phyloP scores from a whole-genome alignment of 352 stramenopile genomes.

The Phytophthora constricta region DNA sequence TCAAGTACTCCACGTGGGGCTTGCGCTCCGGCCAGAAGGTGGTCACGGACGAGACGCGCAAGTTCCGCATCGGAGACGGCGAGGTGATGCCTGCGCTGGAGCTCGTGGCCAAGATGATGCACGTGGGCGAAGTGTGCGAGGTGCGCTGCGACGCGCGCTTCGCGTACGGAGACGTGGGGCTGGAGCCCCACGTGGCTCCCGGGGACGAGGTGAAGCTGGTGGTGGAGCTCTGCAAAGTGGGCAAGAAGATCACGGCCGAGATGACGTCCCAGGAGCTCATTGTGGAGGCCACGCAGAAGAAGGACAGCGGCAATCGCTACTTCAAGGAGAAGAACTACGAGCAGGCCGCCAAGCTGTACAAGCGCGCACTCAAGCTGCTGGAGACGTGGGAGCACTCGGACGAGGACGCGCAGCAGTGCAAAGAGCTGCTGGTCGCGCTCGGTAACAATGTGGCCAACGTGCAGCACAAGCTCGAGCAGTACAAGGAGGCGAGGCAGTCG shows the following conservation, averaged over 20 bases:
- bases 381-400: constrained; percentile 76
- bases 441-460: constrained; percentile 89
- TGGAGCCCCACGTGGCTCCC: constrained; percentile 54
- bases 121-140: constrained; percentile 72
- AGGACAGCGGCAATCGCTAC: constrained; percentile 84
- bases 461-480: constrained; percentile 77
- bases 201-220: constrained; percentile 61
- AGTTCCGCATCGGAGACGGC: constrained; percentile 84
- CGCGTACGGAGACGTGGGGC: constrained; percentile 73
- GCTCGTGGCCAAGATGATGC: constrained; percentile 81
- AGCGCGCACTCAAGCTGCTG: constrained; percentile 81
- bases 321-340: constrained; percentile 87
- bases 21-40: constrained; percentile 54
- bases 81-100: constrained; percentile 83
- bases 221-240: constrained; percentile 66
- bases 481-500: constrained; percentile 77
- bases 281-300: constrained; percentile 81
- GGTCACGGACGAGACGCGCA: constrained; percentile 53
- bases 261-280: constrained; percentile 81
- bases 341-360: constrained; percentile 85
- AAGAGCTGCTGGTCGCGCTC: constrained; percentile 75
- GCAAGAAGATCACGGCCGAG: constrained; percentile 71
- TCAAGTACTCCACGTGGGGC: constrained; percentile 69
- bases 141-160: constrained; percentile 80
- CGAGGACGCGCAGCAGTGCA: constrained; percentile 60